Conservation (phyloP, 1,284 basidiomycete genomes). For the Chalciporus piperatoides region DNA sequence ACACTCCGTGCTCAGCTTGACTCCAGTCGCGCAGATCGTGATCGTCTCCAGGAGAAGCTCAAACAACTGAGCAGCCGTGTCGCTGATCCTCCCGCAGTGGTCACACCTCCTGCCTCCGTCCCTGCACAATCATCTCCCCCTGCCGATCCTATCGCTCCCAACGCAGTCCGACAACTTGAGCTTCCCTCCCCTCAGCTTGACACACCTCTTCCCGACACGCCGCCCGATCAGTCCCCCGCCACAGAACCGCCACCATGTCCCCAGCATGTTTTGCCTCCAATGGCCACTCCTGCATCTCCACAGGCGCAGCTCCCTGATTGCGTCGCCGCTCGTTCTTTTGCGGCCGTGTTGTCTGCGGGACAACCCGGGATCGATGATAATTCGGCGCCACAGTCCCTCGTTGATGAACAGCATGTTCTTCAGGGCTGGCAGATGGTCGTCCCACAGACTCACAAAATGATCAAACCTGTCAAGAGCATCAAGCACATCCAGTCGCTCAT, state of each 20-base stretch:
- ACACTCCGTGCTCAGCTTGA: conserved; percentile 35
- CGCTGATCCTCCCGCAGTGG: conserved; percentile 6
- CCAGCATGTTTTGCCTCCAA: conserved; percentile 22
- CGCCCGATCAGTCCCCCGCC: conserved; percentile 14
- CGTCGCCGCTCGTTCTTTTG: conserved; percentile 36
- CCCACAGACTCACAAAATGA: conserved; percentile 14
- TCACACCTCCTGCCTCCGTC: conserved; percentile 4
- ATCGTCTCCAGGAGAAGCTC: conserved; percentile 30
- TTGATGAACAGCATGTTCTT: conserved; percentile 20
- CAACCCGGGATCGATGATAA: conserved; percentile 29
- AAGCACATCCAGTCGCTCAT: conserved; percentile 42
- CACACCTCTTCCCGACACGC: conserved; percentile 3
- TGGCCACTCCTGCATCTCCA: conserved; percentile 33
- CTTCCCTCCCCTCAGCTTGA: conserved; percentile 3
- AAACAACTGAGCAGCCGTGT: conserved; percentile 11
- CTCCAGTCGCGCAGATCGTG: conserved; percentile 35
- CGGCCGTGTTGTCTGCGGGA: conserved; percentile 32
- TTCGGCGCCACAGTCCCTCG: conserved; percentile 17
- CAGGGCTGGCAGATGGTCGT: conserved; percentile 23
- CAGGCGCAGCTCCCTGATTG: conserved; percentile 35
- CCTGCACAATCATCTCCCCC: conserved; percentile 7
- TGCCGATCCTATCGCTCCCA: neutral
- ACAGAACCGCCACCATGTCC: conserved; percentile 20
- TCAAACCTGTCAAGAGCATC: conserved; percentile 33
- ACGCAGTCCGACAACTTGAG: conserved; percentile 1